Base-by-base conservation (phyloP, 2,329 filamentous ascomycete species). In the Stenocarpella maydis region DNA sequence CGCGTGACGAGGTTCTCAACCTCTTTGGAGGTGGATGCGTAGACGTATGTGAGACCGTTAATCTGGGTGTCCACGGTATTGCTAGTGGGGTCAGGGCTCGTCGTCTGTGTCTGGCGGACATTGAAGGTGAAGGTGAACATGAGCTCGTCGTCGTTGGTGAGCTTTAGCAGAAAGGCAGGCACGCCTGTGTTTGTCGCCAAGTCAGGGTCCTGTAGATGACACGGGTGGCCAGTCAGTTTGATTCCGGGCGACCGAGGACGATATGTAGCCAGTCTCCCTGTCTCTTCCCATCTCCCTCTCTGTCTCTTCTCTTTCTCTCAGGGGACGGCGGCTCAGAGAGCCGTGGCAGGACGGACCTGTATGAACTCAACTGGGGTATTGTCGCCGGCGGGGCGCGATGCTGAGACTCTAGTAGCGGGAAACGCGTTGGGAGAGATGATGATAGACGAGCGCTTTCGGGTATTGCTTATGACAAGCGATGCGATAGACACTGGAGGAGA, bases 81-180 rank as follows among this genome's bases (percentile, higher is more conserved):
- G 39, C 84, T 81, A 55, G 87, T 87, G 45, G 85, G 82, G 28
- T 87, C 82, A 47, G 81, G 81, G 75, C 71, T 71, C 78, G 65
- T 37, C 70, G 75, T n/a, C 21, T 65, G 31, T 53, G 53, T 78
- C 50, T 81, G 78, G 76, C 89, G 84, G 73, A 97, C 85, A 73
- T 96, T 87, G 78, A 98, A 98, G 47, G 92, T 96, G 79, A 98
- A 99, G 75, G 91, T 93, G 82, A 99, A 97, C 73, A 90, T 89
- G 67, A 99, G 89, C 74, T 99, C 96, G 74, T 98, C 96, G 74
- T 97, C 94, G 81, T 95, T 96, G 74, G 86, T 88, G 63, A 99
- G 84, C 78, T 97, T 96, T 69, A 98, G 85, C 63, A 99, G 87
- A 79, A 98, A 97, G 70, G 86, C 87, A 10, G 94, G 93, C 34